These are phyloP conservation scores for Protomyces gravidus DNA, from an alignment of 1,139 yeast species.

Conservation along the genomic window DNA sequence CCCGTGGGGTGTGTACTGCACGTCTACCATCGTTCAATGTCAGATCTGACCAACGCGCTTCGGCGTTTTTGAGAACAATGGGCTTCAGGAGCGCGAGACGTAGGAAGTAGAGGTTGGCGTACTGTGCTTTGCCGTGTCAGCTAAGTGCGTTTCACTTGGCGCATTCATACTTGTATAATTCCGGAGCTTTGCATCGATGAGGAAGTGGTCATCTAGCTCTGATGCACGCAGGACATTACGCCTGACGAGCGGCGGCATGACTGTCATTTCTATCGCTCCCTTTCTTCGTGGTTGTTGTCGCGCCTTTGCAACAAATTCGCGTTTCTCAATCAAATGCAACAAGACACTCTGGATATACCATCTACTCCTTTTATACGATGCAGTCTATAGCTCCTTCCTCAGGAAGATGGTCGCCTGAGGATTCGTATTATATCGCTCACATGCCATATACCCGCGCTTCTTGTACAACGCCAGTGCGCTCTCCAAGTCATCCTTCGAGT, in stretches of 20 bases:
- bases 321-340: too few species aligned
- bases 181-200: slow-evolving; percentile 11
- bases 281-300: neutral
- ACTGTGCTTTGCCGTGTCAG: slow-evolving; percentile 51
- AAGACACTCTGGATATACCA: too few species aligned
- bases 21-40: slow-evolving; percentile 28
- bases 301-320: neutral
- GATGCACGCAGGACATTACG: neutral
- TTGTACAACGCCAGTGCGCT: slow-evolving; percentile 13
- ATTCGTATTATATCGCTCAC: slow-evolving; percentile 15
- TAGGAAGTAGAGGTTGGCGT: slow-evolving; percentile 65
- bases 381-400: neutral
- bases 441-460: slow-evolving; percentile 13
- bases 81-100: slow-evolving; percentile 55
- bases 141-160: slow-evolving; percentile 48
- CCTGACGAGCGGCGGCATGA: neutral
- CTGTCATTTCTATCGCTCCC: neutral
- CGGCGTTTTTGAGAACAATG: slow-evolving; percentile 52
- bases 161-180: slow-evolving; percentile 2
- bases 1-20: slow-evolving; percentile 53
- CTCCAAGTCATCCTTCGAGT: slow-evolving; percentile 12
- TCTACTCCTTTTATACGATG: too few species aligned
- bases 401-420: slow-evolving; percentile 22
- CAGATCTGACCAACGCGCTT: slow-evolving; percentile 46
- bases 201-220: slow-evolving; percentile 6